These are phyloP conservation scores for Sugiyamaella lignohabitans DNA, from an alignment of 805 yeast species.

Conservation along the genomic window DNA sequence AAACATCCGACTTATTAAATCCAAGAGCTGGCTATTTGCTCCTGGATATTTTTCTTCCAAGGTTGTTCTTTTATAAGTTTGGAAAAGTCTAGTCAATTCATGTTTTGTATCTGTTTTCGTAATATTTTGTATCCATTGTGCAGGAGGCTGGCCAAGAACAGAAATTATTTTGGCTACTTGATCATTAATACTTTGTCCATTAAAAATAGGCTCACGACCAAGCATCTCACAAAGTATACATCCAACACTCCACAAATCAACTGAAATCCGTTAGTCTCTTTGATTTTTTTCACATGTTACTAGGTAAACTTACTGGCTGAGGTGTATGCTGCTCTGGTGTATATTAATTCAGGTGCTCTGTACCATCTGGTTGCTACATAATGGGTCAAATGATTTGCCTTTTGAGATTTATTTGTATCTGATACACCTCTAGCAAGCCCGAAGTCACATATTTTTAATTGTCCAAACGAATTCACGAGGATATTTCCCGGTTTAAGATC, in stretches of 20 bases:
- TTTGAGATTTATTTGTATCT: conserved; percentile 13
- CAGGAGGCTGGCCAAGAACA: conserved; percentile 65
- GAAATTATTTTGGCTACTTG: conserved; percentile 66
- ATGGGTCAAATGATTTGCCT: conserved; percentile 19
- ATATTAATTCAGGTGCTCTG: conserved; percentile 83
- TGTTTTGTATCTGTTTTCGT: background rate
- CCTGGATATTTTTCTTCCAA: conserved; percentile 48
- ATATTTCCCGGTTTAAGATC: conserved; percentile 92
- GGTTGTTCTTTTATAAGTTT: conserved; percentile 3
- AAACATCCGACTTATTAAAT: conserved; percentile 49
- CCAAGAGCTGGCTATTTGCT: conserved; percentile 44
- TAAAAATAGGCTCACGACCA: conserved; percentile 72
- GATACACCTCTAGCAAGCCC: conserved; percentile 63
- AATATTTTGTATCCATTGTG: background rate
- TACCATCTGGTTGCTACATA: conserved; percentile 96
- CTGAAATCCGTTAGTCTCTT: conserved; percentile 30
- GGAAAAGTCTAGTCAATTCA: background rate
- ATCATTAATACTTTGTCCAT: conserved; percentile 64
- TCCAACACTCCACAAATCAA: conserved; percentile 93
- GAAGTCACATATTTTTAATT: conserved; percentile 83
- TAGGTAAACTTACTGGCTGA: conserved; percentile 40
- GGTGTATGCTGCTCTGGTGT: conserved; percentile 52
- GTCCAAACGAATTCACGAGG: conserved; percentile 66
- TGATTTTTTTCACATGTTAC: too few relatives aligned
- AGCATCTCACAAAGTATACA: conserved; percentile 83